phyloP scores from a whole-genome alignment of 192 early-diverging fungal genomes.

The Chytriomyces sp. region DNA sequence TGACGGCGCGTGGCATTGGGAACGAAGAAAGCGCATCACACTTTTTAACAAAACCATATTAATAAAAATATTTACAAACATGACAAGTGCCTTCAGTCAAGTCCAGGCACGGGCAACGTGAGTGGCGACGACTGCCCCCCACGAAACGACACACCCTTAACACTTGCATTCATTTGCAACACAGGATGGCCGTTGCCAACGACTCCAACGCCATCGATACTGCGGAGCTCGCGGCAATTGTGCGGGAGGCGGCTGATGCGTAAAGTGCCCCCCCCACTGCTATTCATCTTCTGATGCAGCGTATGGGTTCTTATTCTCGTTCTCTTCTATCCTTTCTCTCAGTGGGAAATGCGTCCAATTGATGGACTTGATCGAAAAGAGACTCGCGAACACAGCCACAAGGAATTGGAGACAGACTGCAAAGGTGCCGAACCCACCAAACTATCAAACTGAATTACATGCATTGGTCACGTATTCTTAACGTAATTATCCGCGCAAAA shows the following conservation, averaged over 20 bases:
- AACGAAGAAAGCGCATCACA: too few species aligned
- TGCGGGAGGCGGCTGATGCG: slow-evolving; percentile 23
- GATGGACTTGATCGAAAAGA: slow-evolving; percentile 21
- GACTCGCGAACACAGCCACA: background rate
- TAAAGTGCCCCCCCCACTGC: background rate
- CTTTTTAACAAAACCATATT: too few species aligned
- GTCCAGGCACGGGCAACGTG: background rate
- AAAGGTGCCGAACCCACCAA: background rate
- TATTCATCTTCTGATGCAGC: background rate
- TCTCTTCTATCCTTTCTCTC: background rate
- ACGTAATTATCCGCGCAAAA: background rate
- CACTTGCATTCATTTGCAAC: too few species aligned
- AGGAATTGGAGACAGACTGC: slow-evolving; percentile 20
- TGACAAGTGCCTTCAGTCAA: too few species aligned
- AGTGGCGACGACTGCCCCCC: background rate
- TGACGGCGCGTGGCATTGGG: too few species aligned
- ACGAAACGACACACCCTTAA: too few species aligned
- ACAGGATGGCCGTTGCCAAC: slow-evolving; percentile 13
- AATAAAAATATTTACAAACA: too few species aligned
- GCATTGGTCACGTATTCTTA: background rate
- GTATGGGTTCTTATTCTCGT: background rate
- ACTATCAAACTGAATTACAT: background rate
- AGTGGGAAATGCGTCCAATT: slow-evolving; percentile 24
- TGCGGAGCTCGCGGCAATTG: slow-evolving; percentile 11
- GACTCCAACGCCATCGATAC: slow-evolving; percentile 7